Percentiles rank a stretch among this genome's conserved stretches.
Conservation (phyloP, 371 early-diverging fungal genomes). For the Mortierella sp. region DNA sequence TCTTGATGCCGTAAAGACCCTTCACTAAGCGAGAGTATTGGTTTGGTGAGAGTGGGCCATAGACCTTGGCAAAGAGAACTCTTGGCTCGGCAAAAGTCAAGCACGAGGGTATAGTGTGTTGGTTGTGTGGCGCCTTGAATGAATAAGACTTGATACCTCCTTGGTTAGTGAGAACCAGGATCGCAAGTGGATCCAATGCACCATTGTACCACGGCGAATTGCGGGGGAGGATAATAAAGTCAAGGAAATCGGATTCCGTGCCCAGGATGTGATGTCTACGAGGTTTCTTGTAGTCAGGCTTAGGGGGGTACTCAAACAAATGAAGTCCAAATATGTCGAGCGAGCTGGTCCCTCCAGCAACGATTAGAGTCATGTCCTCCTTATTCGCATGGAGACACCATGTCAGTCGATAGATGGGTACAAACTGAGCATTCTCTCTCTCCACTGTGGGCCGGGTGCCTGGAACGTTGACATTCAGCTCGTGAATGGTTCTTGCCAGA, state of each 20-base stretch:
- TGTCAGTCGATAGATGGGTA: slow-evolving; percentile 63
- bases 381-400: slow-evolving; percentile 58
- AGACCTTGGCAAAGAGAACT: slow-evolving; percentile 45
- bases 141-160: slow-evolving; percentile 45
- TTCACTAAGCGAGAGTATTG: slow-evolving; percentile 26
- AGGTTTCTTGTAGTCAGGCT: slow-evolving; percentile 52
- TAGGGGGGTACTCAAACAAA: slow-evolving; percentile 56
- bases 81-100: slow-evolving; percentile 59
- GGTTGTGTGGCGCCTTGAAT: slow-evolving; percentile 18
- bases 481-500: slow-evolving; percentile 56
- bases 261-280: slow-evolving; percentile 60
- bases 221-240: slow-evolving; percentile 59
- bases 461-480: slow-evolving; percentile 48
- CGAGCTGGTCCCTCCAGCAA: slow-evolving; percentile 61
- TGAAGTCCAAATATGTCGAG: slow-evolving; percentile 60
- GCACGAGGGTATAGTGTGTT: slow-evolving; percentile 56
- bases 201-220: slow-evolving; percentile 59
- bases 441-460: slow-evolving; percentile 34
- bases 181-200: slow-evolving; percentile 57
- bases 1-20: slow-evolving; percentile 2
- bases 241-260: slow-evolving; percentile 57
- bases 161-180: slow-evolving; percentile 55
- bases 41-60: slow-evolving; percentile 26
- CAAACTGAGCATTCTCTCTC: slow-evolving; percentile 27
- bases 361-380: slow-evolving; percentile 57